Base-by-base conservation (phyloP, 257 asterid species). In the Primulina huaijiensis region DNA sequence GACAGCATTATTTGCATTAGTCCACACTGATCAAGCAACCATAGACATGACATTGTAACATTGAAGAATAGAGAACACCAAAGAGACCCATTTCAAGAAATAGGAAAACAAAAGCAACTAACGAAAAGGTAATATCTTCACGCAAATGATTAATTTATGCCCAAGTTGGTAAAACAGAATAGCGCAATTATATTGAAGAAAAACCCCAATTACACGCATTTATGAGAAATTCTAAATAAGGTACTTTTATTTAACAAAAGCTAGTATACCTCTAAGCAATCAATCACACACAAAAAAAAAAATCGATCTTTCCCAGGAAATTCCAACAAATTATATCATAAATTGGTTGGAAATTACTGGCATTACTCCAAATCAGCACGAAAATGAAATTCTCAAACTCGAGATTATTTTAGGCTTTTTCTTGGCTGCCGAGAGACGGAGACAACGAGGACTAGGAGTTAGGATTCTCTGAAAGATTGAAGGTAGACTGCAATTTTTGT, bases 401-500 rank as follows among this genome's bases (percentile, higher is more conserved):
- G 25, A 23, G 25, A 23, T 23, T 23, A 1, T 23, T 23, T 23
- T 23, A 23, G 25, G 25, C 25, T 23, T 23, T 23, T 23, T 23
- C 1, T 23, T 23, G 0, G 25, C 25, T 23, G 25, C 25, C 25
- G 35, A 3, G 35, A 3, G 29, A 20, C 84, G 87, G 87, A 79
- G 57, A 65, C 17, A 68, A 34, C 84, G 63, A 82, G 53, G 82
- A 57, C 25, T 8, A 12, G 37, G 72, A 72, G 77, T 23, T 76
- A 16, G 76, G 79, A 79, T 64, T 74, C 40, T 65, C 72, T 68
- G 69, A 10, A 59, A 27, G 17, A 43, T 60, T 65, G 59, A 53
- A 27, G 33, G 38, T 8, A 17, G 63, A 68, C 16, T 71, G 72
- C 76, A 60, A 76, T 72, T 40, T 40, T 0, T 60, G 12, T 2